Conservation (phyloP, 768 basidiomycete genomes). For the Leccinum obscurum region DNA sequence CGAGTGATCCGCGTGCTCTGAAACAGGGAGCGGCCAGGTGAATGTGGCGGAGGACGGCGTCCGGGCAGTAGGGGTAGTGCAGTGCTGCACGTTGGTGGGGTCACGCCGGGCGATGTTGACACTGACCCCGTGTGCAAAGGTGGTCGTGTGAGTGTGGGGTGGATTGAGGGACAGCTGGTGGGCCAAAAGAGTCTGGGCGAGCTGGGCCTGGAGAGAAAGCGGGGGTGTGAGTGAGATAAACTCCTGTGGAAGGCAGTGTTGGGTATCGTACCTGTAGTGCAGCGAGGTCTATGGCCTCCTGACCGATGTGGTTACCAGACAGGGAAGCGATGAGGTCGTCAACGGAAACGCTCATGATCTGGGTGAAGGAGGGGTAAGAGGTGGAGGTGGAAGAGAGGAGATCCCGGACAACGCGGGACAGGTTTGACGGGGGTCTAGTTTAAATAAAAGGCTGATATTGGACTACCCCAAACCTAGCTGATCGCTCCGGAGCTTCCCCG, state of each 20-base stretch:
- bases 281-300: slow-evolving; percentile 52
- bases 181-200: slow-evolving; percentile 42
- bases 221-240: slow-evolving; percentile 17
- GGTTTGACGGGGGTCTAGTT: neutral
- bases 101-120: slow-evolving; percentile 29
- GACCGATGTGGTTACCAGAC: slow-evolving; percentile 49
- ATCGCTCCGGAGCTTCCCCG: slow-evolving; percentile 14
- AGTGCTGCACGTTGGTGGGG: slow-evolving; percentile 39
- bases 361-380: neutral
- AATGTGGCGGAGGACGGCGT: slow-evolving; percentile 34
- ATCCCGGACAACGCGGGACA: slow-evolving; percentile 10
- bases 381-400: neutral
- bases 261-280: slow-evolving; percentile 42
- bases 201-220: slow-evolving; percentile 39
- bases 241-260: slow-evolving; percentile 12
- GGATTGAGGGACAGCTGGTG: slow-evolving; percentile 31
- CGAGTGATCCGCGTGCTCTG: slow-evolving; percentile 24
- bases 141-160: slow-evolving; percentile 16
- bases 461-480: slow-evolving; percentile 24
- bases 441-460: neutral
- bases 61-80: slow-evolving; percentile 40
- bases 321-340: slow-evolving; percentile 54
- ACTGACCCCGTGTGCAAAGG: slow-evolving; percentile 24
- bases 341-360: slow-evolving; percentile 45
- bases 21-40: slow-evolving; percentile 30